Base-by-base conservation (phyloP, 768 basidiomycete species). In the Leucocoprinus leucothites region DNA sequence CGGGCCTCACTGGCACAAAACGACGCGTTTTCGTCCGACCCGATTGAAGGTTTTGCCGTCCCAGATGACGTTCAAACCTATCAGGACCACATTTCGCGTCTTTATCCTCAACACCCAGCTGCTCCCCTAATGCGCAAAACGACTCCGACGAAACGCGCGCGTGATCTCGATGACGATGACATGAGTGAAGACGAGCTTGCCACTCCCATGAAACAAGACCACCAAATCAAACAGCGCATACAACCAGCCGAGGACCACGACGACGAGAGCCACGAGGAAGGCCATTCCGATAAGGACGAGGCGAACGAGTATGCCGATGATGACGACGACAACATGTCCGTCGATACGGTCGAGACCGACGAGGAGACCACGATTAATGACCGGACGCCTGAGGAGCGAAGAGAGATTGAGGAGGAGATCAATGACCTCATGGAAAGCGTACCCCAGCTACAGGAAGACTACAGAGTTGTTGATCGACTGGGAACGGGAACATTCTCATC, bases 401-500 rank as follows among this genome's bases (percentile, higher is more conserved):
- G 75, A 2, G 89, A 89, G 60, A 90, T 98, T 50, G 72, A 79
- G 43, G 71, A 76, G 38, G 96, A 99, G 70, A 94, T 98, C 41
- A 65, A 71, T 0, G 83, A 89, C 57, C 80, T 98, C 24, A 73
- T 84, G 58, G 66, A 72, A 1, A 77, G 80, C 16, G 84, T 96
- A 3, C 88, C 90, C 0, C 69, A 78, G n/a, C 75, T 96, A 51
- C 65, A 71, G 3, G 64, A 74, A 2, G 77, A 89, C 60, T 98
- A 96, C 75, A 80, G 74, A 48, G 75, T 98, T 34, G 68, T 98
- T 34, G 96, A 98, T 72, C 82, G 95, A 1, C 81, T 99, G 0
- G 97, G 97, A 13, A 98, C 95, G 51, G 96, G 96, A 14, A 99
- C 96, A 1, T 99, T 99, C 72, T 98, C 96, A 0, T 94, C 94